Evolutionary conservation across 1,284 basidiomycete genomes (phyloP).

Genomic region (Malassezia restricta): DNA sequence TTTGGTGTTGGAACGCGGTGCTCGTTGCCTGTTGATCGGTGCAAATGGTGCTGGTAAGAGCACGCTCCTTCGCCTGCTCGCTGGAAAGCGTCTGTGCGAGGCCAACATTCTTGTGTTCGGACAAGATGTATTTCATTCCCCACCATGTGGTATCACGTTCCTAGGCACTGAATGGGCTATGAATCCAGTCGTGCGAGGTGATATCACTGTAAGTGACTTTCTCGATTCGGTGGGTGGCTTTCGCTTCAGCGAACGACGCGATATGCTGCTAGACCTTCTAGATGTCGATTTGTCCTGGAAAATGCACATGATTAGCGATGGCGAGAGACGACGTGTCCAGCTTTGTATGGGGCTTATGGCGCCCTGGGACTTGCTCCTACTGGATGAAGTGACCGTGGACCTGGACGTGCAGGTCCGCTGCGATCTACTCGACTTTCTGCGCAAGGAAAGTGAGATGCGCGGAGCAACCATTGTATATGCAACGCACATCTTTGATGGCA

Average conservation of each 20-base stretch:
- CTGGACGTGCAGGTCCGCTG: slow-evolving; percentile 92
- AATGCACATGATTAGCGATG: slow-evolving; percentile 86
- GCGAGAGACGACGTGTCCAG: slow-evolving; percentile 84
- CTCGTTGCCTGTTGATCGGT: slow-evolving; percentile 40
- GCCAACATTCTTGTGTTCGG: slow-evolving; percentile 36
- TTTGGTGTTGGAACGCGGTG: slow-evolving; percentile 28
- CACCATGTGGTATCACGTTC: slow-evolving; percentile 54
- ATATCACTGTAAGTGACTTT: slow-evolving; percentile 57
- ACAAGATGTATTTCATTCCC: slow-evolving; percentile 40
- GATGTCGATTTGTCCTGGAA: slow-evolving; percentile 69
- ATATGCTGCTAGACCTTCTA: slow-evolving; percentile 73
- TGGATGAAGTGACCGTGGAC: slow-evolving; percentile 97
- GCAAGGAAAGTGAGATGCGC: slow-evolving; percentile 65
- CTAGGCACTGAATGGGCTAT: slow-evolving; percentile 70
- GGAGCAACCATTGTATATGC: slow-evolving; percentile 72
- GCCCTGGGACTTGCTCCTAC: slow-evolving; percentile 79
- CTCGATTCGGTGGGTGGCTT: slow-evolving; percentile 75
- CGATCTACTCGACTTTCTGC: slow-evolving; percentile 76
- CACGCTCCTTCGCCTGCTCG: slow-evolving; percentile 81
- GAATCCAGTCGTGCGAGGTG: slow-evolving; percentile 78
- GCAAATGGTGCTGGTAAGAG: slow-evolving; percentile 74
- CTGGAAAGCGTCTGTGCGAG: slow-evolving; percentile 58
- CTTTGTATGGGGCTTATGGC: slow-evolving; percentile 94
- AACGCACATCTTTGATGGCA: slow-evolving; percentile 45
- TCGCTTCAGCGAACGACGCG: slow-evolving; percentile 74